Conservation (phyloP, 139 green algal species). For the Closterium sp. region DNA sequence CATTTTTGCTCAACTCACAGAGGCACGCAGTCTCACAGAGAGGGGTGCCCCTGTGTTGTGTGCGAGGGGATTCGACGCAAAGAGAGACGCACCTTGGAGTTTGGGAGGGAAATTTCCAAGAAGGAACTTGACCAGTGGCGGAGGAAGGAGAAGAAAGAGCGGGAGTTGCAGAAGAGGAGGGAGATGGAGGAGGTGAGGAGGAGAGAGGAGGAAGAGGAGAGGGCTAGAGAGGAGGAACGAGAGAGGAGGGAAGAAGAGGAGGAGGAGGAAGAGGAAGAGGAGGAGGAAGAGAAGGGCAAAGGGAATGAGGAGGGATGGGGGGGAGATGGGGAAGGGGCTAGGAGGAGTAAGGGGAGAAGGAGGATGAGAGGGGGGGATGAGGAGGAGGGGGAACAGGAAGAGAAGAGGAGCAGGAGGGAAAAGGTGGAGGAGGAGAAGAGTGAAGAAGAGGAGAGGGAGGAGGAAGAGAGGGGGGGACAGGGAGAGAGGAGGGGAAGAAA, state of each 20-base stretch:
- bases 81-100: background rate
- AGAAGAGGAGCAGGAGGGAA: background rate
- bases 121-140: background rate
- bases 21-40: background rate
- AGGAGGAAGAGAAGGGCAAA: background rate
- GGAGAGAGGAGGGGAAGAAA: background rate
- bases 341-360: background rate
- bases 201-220: background rate
- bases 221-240: background rate
- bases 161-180: background rate
- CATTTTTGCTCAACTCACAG: background rate
- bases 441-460: background rate
- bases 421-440: background rate
- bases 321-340: background rate
- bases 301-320: background rate
- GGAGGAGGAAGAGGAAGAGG: conserved; percentile 1
- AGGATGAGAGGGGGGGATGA: background rate
- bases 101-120: background rate
- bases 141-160: background rate
- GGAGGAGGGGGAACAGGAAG: background rate
- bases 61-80: background rate
- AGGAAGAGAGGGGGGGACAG: background rate
- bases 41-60: background rate
- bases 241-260: background rate
- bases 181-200: background rate